A percentile compares a stretch with the other conserved stretches of the same genome.
phyloP scores from a whole-genome alignment of 2,329 filamentous ascomycete species.

The Calonectria pauciramosa region DNA sequence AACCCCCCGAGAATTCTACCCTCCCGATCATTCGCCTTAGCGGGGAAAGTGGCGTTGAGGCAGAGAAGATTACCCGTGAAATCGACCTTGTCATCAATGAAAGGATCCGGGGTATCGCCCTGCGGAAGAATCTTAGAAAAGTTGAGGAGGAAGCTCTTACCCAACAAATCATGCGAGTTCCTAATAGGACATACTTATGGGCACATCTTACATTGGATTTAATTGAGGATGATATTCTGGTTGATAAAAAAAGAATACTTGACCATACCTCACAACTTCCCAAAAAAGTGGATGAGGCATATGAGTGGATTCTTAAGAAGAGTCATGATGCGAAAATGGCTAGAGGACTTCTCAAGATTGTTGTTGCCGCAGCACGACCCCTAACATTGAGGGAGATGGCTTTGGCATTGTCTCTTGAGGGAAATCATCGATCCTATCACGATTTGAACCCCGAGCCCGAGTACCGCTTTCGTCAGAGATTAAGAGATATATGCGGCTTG shows the following conservation, averaged over 20 bases:
- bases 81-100: slow-evolving; percentile 37
- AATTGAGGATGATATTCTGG: background rate
- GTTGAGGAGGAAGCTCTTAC: slow-evolving; percentile 27
- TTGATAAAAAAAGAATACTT: background rate
- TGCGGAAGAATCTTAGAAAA: background rate
- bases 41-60: slow-evolving; percentile 35
- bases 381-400: background rate
- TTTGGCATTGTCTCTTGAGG: slow-evolving; percentile 13
- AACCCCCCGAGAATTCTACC: background rate
- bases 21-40: slow-evolving; percentile 34
- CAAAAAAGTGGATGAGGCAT: background rate
- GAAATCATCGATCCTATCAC: background rate
- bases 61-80: slow-evolving; percentile 36
- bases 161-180: slow-evolving; percentile 20
- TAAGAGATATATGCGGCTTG: background rate
- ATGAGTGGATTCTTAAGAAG: background rate
- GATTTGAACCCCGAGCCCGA: background rate
- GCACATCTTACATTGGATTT: background rate
- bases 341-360: background rate
- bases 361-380: background rate
- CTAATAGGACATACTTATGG: slow-evolving; percentile 5
- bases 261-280: background rate
- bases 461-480: background rate
- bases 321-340: background rate
- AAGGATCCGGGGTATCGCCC: slow-evolving; percentile 7